These are phyloP conservation scores for Rhodotorula sphaerocarpa DNA, from an alignment of 768 basidiomycete species.

Conservation along the genomic window DNA sequence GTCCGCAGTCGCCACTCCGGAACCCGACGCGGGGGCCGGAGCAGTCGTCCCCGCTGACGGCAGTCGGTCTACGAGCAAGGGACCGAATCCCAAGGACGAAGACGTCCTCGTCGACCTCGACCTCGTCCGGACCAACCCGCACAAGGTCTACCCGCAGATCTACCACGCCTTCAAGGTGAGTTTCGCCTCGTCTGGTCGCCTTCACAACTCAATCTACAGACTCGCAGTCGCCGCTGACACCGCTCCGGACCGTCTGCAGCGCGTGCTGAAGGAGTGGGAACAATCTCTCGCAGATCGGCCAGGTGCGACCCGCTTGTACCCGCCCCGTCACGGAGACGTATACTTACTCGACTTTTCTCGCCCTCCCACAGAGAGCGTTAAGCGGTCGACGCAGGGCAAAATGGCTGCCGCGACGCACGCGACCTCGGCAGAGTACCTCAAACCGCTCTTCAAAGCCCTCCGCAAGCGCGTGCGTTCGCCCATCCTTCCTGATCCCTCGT, in stretches of 20 bases:
- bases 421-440: slow-evolving; percentile 91
- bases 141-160: slow-evolving; percentile 91
- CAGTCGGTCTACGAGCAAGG: slow-evolving; percentile 44
- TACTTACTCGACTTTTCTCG: background rate
- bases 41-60: slow-evolving; percentile 50
- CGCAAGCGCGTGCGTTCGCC: slow-evolving; percentile 66
- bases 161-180: slow-evolving; percentile 84
- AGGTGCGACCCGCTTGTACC: slow-evolving; percentile 51
- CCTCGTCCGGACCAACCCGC: slow-evolving; percentile 79
- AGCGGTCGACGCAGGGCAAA: slow-evolving; percentile 82
- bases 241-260: too few relatives aligned
- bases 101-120: slow-evolving; percentile 64
- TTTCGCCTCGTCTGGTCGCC: too few relatives aligned
- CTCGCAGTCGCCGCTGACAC: too few relatives aligned
- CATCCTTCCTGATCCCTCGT: background rate
- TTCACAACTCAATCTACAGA: too few relatives aligned
- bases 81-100: slow-evolving; percentile 49
- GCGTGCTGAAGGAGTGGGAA: slow-evolving; percentile 90
- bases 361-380: slow-evolving; percentile 59
- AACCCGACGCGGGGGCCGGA: slow-evolving; percentile 1
- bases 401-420: slow-evolving; percentile 89
- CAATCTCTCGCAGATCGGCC: slow-evolving; percentile 89
- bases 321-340: slow-evolving; percentile 10
- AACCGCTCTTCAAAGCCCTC: slow-evolving; percentile 85
- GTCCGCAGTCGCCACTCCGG: background rate